A percentile compares a stretch with the other conserved stretches of the same genome.
Evolutionary conservation across 2,329 filamentous ascomycete species (phyloP).

Genomic region (Arthroderma sp.): DNA sequence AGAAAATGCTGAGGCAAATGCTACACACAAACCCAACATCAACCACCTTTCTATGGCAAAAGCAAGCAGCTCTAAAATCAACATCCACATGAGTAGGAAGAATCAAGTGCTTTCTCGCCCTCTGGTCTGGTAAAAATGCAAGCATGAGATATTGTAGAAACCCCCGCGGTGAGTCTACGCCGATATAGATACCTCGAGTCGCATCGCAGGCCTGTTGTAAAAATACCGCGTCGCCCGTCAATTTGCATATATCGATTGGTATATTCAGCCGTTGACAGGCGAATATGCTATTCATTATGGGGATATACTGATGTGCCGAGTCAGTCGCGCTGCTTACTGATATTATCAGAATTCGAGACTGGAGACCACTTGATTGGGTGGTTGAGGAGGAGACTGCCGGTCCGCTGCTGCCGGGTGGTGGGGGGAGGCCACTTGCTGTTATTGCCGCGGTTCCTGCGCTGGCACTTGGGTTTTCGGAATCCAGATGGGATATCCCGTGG

Average conservation of each 20-base stretch:
- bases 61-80: constrained; percentile 96
- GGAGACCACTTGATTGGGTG: constrained; percentile 35
- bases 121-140: constrained; percentile 66
- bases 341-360: constrained; percentile 75
- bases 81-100: constrained; percentile 72
- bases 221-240: constrained; percentile 78
- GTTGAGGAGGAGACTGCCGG: constrained; percentile 11
- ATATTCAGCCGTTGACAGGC: constrained; percentile 79
- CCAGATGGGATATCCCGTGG: constrained; percentile 30
- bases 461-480: constrained; percentile 12
- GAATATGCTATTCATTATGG: constrained; percentile 97
- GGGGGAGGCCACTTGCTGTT: constrained; percentile 11
- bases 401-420: constrained; percentile 8
- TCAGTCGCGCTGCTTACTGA: constrained; percentile 84
- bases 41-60: constrained; percentile 84
- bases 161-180: constrained; percentile 50
- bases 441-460: constrained; percentile 26
- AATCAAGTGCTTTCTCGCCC: constrained; percentile 52
- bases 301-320: constrained; percentile 81
- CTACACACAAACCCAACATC: constrained; percentile 92
- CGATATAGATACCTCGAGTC: constrained; percentile 57
- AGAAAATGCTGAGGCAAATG: constrained; percentile 91
- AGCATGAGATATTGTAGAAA: constrained; percentile 91
- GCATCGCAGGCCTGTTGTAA: constrained; percentile 79
- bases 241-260: constrained; percentile 80